Evolutionary conservation across 1,284 basidiomycete genomes (phyloP), one percentile per base, ranked within the genome.

Genomic region (Phaffia rhodozyma): DNA sequence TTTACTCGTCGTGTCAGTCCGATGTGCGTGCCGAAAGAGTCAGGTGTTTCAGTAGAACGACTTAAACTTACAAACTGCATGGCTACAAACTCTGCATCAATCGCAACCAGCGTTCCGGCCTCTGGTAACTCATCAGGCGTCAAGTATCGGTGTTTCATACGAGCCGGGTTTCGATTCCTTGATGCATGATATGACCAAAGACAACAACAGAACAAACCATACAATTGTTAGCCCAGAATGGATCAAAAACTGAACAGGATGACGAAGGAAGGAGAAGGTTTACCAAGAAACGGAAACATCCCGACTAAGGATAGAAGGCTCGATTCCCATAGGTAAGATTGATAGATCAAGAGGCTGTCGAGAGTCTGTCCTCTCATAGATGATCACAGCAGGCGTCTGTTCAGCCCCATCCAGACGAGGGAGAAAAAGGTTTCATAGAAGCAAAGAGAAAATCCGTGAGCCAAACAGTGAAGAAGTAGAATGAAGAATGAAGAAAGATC

Each of bases 1-100:
- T 38, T 13, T 48, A 29, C 51, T 16, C 20, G 18, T 20, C 47
- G 34, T 60, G 32, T 65, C 23, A 29, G 62, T 47, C 27, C 43
- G 30, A 49, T 49, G 6, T 25, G n/a, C 18, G 30, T 32, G 18
- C 47, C 66, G 56, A 64, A 30, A 58, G 43, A 38, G 23, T 13
- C 18, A 55, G 9, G 54, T n/a, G 32, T 18, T 18, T 6, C 30
- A 32, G 7, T 11, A 30, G 27, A 27, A 43, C 32, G 32, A 16
- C 38, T 43, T 43, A 16, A 48, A 60, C 73, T 51, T 67, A 86
- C 87, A 78, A 91, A 87, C 73, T 97, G 91, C 80, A 99, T 86
- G 21, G 87, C 87, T 7, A 98, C 93, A 73, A 99, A 98, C 73
- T 98, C 96, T 1, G 96, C 91, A 72, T 98, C 96, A 68, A 99